Conservation (phyloP, 345 rosid species). For the Physaria fendleri region DNA sequence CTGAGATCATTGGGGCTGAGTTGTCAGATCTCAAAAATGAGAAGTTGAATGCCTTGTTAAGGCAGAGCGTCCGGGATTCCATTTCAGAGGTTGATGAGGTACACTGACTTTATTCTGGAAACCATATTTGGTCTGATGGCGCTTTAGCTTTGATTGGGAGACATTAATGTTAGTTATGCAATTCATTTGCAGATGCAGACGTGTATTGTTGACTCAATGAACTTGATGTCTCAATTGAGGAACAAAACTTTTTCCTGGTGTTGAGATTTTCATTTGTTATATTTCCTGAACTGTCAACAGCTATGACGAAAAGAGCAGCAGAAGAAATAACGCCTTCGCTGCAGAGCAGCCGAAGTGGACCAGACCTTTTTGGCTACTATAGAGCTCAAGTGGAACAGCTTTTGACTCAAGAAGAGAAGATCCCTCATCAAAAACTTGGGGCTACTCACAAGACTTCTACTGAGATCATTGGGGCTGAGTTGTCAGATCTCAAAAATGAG, state of each 20-base stretch:
- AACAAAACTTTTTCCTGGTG: too few species aligned
- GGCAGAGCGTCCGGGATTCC: constrained; percentile 15
- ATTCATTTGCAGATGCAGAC: constrained; percentile 23
- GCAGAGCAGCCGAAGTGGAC: neutral
- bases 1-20: constrained; percentile 19
- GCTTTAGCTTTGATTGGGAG: neutral
- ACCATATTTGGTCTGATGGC: neutral
- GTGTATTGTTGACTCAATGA: neutral
- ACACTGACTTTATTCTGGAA: too few species aligned
- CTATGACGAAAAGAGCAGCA: constrained; percentile 14
- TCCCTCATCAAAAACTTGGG: neutral
- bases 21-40: constrained; percentile 12
- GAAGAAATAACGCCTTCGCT: constrained; percentile 11
- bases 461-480: constrained; percentile 18
- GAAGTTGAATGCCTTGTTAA: constrained; percentile 25
- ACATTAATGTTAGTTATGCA: neutral
- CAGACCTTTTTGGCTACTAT: constrained; percentile 11
- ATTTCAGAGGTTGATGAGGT: constrained; percentile 23
- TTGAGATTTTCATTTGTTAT: neutral
- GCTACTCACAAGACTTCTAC: neutral
- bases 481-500: constrained; percentile 11
- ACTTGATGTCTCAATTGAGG: neutral
- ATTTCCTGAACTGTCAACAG: neutral
- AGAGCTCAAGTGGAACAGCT: constrained; percentile 18
- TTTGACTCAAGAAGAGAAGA: constrained; percentile 19